These are phyloP conservation scores for Diplogelasinospora grovesii DNA, from an alignment of 495 filamentous ascomycete genomes.

Conservation along the genomic window DNA sequence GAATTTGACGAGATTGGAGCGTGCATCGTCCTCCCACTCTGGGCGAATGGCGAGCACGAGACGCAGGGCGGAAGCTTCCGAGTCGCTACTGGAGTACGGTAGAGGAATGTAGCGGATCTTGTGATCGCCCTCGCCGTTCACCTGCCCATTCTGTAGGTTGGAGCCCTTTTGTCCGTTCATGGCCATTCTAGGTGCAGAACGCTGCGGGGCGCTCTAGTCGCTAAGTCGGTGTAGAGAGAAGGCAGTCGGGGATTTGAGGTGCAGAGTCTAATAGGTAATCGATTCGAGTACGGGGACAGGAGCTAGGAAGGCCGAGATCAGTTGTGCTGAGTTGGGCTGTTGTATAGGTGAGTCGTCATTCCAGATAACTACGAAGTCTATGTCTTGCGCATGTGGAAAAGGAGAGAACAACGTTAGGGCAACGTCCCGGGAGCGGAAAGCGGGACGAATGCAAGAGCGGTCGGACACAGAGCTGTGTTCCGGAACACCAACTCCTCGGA, in stretches of 20 bases:
- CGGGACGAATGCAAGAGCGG: too few relatives aligned
- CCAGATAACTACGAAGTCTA: background rate
- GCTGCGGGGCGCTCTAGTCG: background rate
- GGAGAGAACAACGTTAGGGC: background rate
- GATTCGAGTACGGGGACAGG: background rate
- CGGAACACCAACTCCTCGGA: too few relatives aligned
- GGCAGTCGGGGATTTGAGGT: background rate
- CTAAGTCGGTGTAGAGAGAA: background rate
- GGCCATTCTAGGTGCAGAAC: slow-evolving; percentile 16
- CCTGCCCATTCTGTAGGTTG: slow-evolving; percentile 1
- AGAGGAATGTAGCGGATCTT: slow-evolving; percentile 57
- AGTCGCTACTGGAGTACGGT: slow-evolving; percentile 67
- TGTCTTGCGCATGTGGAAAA: background rate
- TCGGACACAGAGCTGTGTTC: too few relatives aligned
- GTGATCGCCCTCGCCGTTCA: slow-evolving; percentile 19
- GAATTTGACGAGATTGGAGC: slow-evolving; percentile 84
- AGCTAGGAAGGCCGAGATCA: background rate
- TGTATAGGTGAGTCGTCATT: background rate
- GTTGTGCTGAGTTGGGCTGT: background rate
- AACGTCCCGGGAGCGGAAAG: too few relatives aligned
- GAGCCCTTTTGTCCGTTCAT: slow-evolving; percentile 18
- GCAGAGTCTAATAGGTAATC: background rate
- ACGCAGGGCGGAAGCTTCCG: slow-evolving; percentile 65
- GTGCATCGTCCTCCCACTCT: slow-evolving; percentile 66
- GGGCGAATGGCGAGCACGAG: slow-evolving; percentile 76